Conservation (phyloP, 2,329 filamentous ascomycete genomes). For the Paracorniculantispora psalliotae region DNA sequence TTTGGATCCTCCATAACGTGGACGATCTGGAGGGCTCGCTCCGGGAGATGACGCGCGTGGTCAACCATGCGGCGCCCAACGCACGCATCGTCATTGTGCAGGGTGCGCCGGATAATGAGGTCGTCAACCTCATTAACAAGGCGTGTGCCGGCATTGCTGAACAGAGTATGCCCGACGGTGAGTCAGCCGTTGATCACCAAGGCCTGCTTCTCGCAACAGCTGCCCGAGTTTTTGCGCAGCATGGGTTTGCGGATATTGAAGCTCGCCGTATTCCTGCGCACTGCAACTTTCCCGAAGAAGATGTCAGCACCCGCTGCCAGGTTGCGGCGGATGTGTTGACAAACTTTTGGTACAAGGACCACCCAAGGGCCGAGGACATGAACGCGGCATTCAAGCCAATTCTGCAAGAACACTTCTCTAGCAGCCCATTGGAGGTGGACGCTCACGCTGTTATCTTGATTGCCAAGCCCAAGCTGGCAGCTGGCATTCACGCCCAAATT, state of each 20-base stretch:
- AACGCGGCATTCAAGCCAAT: conserved; percentile 1
- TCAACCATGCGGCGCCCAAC: neutral
- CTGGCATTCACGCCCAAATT: neutral
- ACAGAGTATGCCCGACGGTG: neutral
- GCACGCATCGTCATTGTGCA: conserved; percentile 13
- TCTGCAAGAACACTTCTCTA: conserved; percentile 6
- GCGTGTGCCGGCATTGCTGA: neutral
- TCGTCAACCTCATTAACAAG: conserved; percentile 8
- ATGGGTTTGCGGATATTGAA: neutral
- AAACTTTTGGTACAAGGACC: conserved; percentile 8
- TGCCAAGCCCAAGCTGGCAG: neutral
- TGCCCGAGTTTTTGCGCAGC: neutral
- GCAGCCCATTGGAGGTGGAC: neutral
- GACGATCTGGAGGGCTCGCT: conserved; percentile 10
- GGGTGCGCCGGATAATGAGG: conserved; percentile 13
- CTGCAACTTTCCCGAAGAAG: conserved; percentile 9
- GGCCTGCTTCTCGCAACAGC: neutral
- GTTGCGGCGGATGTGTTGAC: conserved; percentile 6
- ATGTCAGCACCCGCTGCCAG: neutral
- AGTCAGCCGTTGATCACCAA: neutral
- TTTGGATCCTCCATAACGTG: conserved; percentile 11
- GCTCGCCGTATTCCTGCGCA: neutral
- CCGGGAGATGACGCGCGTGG: conserved; percentile 8
- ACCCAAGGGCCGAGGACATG: neutral
- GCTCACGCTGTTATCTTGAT: conserved; percentile 6